A percentile compares a stretch with the other conserved stretches of the same genome.
These are phyloP conservation scores for Phaeodactylum tricornutum DNA, from an alignment of 108 stramenopile species.

Conservation along the genomic window DNA sequence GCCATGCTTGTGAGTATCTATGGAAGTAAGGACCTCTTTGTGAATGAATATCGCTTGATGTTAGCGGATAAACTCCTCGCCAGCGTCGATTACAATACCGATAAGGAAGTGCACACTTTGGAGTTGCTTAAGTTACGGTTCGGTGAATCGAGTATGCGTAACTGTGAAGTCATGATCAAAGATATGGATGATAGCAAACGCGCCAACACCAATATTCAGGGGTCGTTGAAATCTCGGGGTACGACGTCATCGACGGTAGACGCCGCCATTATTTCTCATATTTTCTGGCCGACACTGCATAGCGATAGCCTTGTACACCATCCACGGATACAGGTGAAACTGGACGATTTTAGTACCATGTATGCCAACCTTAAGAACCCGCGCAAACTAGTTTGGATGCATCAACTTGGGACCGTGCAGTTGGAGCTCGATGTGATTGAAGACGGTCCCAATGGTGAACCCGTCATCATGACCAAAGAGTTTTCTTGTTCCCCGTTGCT, in stretches of 20 bases:
- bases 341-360: conserved; percentile 61
- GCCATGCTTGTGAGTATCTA: conserved; percentile 96
- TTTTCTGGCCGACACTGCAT: conserved; percentile 94
- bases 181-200: conserved; percentile 96
- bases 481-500: conserved; percentile 81
- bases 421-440: conserved; percentile 85
- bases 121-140: conserved; percentile 95
- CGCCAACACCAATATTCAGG: conserved; percentile 67
- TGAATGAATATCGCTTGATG: conserved; percentile 93
- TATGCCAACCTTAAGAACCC: conserved; percentile 91
- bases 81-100: conserved; percentile 74
- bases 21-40: conserved; percentile 96
- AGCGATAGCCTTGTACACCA: conserved; percentile 76
- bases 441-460: conserved; percentile 25
- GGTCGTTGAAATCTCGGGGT: conserved; percentile 30
- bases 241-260: conserved; percentile 37
- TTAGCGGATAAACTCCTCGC: conserved; percentile 91
- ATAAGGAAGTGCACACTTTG: conserved; percentile 87
- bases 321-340: conserved; percentile 48
- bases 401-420: conserved; percentile 80
- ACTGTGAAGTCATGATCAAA: conserved; percentile 97
- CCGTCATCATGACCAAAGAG: conserved; percentile 40
- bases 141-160: conserved; percentile 84
- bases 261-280: conserved; percentile 84
- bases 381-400: conserved; percentile 77